These are phyloP conservation scores for Coprinellus aureogranulatus DNA, from an alignment of 768 basidiomycete species.

Conservation along the genomic window DNA sequence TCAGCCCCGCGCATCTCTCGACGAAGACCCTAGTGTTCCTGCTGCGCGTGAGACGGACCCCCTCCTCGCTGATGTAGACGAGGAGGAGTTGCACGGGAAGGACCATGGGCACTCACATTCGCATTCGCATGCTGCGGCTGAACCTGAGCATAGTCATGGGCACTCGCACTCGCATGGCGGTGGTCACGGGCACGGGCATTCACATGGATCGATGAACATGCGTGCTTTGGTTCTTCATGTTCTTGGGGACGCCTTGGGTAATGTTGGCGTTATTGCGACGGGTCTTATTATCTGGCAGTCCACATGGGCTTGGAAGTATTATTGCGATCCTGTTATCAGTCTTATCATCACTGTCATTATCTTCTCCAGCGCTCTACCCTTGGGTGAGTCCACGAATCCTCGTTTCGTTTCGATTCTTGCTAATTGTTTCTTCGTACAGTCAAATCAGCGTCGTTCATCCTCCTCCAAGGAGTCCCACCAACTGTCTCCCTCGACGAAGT, in stretches of 20 bases:
- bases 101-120: no score
- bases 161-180: slow-evolving; percentile 22
- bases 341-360: slow-evolving; percentile 95
- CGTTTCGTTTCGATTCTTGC: not conserved
- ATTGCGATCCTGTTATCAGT: slow-evolving; percentile 91
- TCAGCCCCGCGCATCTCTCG: slow-evolving; percentile 10
- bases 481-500: slow-evolving; percentile 90
- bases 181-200: slow-evolving; percentile 41
- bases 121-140: not conserved
- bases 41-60: no score
- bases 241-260: slow-evolving; percentile 93
- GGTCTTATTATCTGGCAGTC: slow-evolving; percentile 94
- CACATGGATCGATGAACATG: slow-evolving; percentile 91
- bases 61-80: no score
- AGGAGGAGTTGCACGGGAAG: no score
- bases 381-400: slow-evolving; percentile 50
- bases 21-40: slow-evolving; percentile 11
- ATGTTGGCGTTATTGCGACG: slow-evolving; percentile 94
- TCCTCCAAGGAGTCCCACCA: slow-evolving; percentile 90
- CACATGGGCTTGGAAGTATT: slow-evolving; percentile 80
- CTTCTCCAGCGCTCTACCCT: slow-evolving; percentile 90
- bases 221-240: slow-evolving; percentile 93
- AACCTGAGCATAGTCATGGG: slow-evolving; percentile 15
- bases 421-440: slow-evolving; percentile 38
- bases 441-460: slow-evolving; percentile 88